These are phyloP conservation scores for Umbelopsis vinacea DNA, from an alignment of 192 early-diverging fungal genomes.

Conservation along the genomic window DNA sequence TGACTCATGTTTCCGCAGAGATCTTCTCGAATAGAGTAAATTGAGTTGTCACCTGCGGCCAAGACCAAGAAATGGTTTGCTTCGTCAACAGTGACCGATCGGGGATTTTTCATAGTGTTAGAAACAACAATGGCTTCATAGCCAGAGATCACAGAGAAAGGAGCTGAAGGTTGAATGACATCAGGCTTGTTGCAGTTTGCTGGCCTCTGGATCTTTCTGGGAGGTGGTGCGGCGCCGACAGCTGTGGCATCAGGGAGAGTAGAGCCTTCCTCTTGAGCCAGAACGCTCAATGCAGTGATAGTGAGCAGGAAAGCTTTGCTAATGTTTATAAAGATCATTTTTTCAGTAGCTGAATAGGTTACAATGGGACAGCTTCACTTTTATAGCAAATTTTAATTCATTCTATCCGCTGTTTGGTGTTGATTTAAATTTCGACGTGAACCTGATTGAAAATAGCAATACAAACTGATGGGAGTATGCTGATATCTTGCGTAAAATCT, in stretches of 20 bases:
- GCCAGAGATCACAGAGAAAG: constrained; percentile 25
- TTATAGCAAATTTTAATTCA: constrained; percentile 5
- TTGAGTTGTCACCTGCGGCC: constrained; percentile 8
- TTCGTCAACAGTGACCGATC: constrained; percentile 28
- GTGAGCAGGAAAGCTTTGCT: constrained; percentile 7
- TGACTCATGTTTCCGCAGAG: constrained; percentile 30
- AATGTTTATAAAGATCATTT: constrained; percentile 1
- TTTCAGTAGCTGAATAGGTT: neutral
- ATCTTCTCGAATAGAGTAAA: constrained; percentile 40
- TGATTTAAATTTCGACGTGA: neutral
- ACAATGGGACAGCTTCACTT: neutral
- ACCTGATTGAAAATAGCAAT: constrained; percentile 1
- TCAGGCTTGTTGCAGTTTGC: constrained; percentile 25
- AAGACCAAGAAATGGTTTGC: constrained; percentile 35
- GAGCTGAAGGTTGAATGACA: constrained; percentile 6
- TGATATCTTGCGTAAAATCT: neutral
- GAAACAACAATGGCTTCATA: constrained; percentile 33
- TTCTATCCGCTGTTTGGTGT: neutral
- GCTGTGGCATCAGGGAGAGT: constrained; percentile 19
- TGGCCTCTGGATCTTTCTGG: neutral
- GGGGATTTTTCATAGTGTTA: constrained; percentile 29
- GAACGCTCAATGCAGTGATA: neutral
- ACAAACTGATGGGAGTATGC: neutral
- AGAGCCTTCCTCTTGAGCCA: constrained; percentile 10
- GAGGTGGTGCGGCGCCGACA: neutral